A percentile compares a stretch with the other conserved stretches of the same genome.
phyloP scores from a whole-genome alignment of 495 filamentous ascomycete genomes.

The Aspergillus hancockii region DNA sequence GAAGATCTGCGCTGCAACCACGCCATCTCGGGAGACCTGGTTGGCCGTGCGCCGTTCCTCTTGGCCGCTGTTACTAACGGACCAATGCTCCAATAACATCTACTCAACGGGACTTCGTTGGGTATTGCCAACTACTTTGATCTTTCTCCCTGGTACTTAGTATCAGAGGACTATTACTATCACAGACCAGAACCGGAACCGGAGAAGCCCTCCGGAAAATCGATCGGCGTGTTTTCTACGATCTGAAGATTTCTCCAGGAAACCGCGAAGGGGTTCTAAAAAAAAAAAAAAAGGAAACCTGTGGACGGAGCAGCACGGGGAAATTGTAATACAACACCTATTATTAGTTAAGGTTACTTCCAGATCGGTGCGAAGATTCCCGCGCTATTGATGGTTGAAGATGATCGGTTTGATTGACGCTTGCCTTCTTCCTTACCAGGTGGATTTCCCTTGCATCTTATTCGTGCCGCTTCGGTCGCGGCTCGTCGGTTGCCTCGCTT shows the following conservation, averaged over 20 bases:
- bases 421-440: neutral
- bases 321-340: neutral
- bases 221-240: neutral
- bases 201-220: neutral
- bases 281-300: neutral
- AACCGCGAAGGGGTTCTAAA: neutral
- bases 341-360: neutral
- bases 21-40: constrained; percentile 10
- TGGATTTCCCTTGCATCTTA: neutral
- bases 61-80: constrained; percentile 3
- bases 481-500: neutral
- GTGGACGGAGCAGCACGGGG: neutral
- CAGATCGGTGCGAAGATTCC: neutral
- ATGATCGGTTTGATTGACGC: neutral
- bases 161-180: neutral
- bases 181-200: neutral
- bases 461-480: constrained; percentile 1
- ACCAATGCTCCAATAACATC: neutral
- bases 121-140: neutral
- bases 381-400: neutral
- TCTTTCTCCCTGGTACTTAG: neutral
- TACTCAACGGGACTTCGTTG: neutral
- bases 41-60: constrained; percentile 1
- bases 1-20: constrained; percentile 1
- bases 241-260: neutral